phyloP scores from a whole-genome alignment of 192 early-diverging fungal genomes.

The Gamsiella multidivaricata region DNA sequence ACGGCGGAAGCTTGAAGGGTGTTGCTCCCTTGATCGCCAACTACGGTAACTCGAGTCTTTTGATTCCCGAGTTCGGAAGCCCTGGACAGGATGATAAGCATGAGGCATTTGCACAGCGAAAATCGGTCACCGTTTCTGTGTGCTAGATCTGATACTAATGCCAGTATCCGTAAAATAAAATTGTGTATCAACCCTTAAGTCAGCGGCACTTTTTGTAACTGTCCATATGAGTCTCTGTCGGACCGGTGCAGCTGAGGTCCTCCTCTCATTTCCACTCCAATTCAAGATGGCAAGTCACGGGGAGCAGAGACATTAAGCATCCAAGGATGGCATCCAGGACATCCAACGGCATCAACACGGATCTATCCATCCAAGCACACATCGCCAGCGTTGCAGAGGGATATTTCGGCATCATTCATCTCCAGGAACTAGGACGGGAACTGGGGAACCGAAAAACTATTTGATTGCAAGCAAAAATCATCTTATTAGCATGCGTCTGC shows the following conservation, averaged over 20 bases:
- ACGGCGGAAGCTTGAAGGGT: conserved; percentile 47
- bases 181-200: background rate
- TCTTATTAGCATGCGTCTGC: no score
- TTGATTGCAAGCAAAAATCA: no score
- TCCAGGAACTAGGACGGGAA: background rate
- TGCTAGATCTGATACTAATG: background rate
- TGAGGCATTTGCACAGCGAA: conserved; percentile 10
- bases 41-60: conserved; percentile 36
- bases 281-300: conserved; percentile 51
- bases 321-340: background rate
- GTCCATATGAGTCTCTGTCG: background rate
- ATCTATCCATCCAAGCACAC: conserved; percentile 27
- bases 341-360: background rate
- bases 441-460: no score
- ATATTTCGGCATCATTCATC: background rate
- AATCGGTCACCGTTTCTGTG: conserved; percentile 18
- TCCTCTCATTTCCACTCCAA: conserved; percentile 49
- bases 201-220: background rate
- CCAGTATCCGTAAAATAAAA: background rate
- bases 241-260: background rate
- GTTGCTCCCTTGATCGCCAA: conserved; percentile 52
- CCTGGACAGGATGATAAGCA: conserved; percentile 26
- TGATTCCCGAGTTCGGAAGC: conserved; percentile 50
- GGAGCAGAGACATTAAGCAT: conserved; percentile 3
- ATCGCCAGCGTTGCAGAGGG: background rate